Conservation (phyloP, 208 protist species). For the Crithidia bombi region DNA sequence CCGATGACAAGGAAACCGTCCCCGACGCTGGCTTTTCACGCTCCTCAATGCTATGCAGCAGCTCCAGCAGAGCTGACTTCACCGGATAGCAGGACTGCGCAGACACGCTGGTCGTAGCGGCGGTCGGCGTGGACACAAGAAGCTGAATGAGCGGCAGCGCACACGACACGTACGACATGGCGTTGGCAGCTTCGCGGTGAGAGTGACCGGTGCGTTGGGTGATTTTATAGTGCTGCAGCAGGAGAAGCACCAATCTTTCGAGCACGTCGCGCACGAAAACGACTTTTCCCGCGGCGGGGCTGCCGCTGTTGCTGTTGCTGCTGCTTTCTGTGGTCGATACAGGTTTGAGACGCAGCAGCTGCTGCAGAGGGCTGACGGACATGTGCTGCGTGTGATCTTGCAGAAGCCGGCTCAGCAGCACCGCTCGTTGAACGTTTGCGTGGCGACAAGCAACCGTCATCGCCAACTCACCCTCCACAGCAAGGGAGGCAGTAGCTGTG, state of each 20-base stretch:
- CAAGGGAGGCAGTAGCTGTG: background rate
- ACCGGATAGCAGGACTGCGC: conserved; percentile 5
- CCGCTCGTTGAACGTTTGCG: conserved; percentile 40
- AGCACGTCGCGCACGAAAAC: conserved; percentile 27
- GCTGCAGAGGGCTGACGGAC: conserved; percentile 56
- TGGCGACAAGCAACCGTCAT: conserved; percentile 19
- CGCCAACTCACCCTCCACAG: background rate
- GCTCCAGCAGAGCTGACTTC: conserved; percentile 25
- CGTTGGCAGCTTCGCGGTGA: conserved; percentile 5
- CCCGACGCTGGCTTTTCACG: conserved; percentile 2
- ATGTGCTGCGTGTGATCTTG: conserved; percentile 69
- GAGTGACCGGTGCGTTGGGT: background rate
- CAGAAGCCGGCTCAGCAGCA: conserved; percentile 69
- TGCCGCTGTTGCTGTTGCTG: background rate
- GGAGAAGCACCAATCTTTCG: conserved; percentile 16
- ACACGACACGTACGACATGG: conserved; percentile 32
- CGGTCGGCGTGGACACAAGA: conserved; percentile 11
- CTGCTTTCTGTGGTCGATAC: background rate
- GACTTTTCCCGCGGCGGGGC: background rate
- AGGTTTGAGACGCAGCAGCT: conserved; percentile 52
- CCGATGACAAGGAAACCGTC: background rate
- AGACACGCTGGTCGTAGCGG: background rate
- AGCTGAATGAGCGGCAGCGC: conserved; percentile 32
- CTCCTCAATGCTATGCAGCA: conserved; percentile 32
- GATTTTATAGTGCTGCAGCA: conserved; percentile 24